Conservation (phyloP, 768 basidiomycete genomes). For the Pilatotrama ljubarskyi region DNA sequence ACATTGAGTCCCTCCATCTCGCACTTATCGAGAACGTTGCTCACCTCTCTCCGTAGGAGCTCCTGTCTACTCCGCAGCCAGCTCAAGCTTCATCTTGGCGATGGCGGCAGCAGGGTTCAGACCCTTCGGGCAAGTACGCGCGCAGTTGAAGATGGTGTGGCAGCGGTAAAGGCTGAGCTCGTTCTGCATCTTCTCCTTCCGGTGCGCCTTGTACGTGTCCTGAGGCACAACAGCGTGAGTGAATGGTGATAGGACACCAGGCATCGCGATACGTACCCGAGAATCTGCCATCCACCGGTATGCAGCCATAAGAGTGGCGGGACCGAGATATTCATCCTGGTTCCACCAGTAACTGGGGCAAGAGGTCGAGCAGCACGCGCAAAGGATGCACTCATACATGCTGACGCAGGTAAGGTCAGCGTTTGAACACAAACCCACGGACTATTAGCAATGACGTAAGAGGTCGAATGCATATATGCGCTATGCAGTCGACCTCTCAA, state of each 20-base stretch:
- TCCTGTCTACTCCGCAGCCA: constrained; percentile 63
- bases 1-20: background rate
- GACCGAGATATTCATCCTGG: constrained; percentile 97
- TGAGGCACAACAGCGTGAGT: constrained; percentile 27
- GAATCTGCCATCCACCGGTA: constrained; percentile 99
- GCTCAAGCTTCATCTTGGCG: constrained; percentile 90
- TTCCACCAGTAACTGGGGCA: constrained; percentile 99
- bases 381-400: constrained; percentile 96
- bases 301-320: constrained; percentile 94
- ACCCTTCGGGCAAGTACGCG: constrained; percentile 97
- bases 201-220: constrained; percentile 76
- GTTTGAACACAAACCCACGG: too few species aligned
- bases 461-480: constrained; percentile 27
- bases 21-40: background rate
- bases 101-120: constrained; percentile 92
- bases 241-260: background rate
- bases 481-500: background rate
- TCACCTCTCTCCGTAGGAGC: background rate
- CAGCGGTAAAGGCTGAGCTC: constrained; percentile 96
- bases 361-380: constrained; percentile 96
- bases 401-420: constrained; percentile 46
- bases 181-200: constrained; percentile 93
- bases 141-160: constrained; percentile 99
- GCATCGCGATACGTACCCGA: constrained; percentile 46
- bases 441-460: constrained; percentile 4